Conservation (phyloP, 1,139 yeast species). For the Nematodospora anomalae region DNA sequence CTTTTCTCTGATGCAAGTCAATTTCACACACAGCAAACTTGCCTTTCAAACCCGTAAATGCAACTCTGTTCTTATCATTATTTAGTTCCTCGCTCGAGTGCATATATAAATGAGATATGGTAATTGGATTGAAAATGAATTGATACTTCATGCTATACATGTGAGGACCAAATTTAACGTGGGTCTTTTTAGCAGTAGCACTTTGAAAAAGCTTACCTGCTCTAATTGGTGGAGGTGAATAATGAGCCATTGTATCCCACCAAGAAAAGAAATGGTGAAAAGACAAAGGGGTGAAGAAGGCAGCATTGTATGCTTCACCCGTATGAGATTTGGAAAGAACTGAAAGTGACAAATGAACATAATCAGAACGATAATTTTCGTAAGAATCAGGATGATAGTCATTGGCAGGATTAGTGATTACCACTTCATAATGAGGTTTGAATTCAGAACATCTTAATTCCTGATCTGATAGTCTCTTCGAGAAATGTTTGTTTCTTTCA, state of each 20-base stretch:
- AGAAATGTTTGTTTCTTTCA: constrained; percentile 34
- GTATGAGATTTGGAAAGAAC: constrained; percentile 36
- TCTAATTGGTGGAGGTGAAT: constrained; percentile 72
- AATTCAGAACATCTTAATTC: constrained; percentile 35
- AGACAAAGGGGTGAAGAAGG: constrained; percentile 73
- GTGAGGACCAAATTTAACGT: constrained; percentile 72
- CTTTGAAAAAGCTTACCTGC: constrained; percentile 62
- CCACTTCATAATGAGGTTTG: constrained; percentile 45
- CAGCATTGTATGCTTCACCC: constrained; percentile 59
- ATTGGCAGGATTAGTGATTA: constrained; percentile 40
- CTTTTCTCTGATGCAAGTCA: constrained; percentile 84
- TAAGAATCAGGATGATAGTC: constrained; percentile 68
- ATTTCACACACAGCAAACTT: constrained; percentile 62
- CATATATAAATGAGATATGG: constrained; percentile 67
- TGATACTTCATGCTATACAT: constrained; percentile 80
- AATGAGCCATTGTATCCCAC: constrained; percentile 79
- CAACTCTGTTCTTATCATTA: constrained; percentile 47
- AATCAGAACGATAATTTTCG: constrained; percentile 73
- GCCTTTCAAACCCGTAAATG: constrained; percentile 79
- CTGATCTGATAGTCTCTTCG: constrained; percentile 25
- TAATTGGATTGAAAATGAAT: constrained; percentile 70
- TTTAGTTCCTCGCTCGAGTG: constrained; percentile 41
- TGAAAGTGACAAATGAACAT: constrained; percentile 70
- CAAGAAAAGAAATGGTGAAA: constrained; percentile 71
- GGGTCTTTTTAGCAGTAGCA: constrained; percentile 29